Evolutionary conservation across 202 grass and related monocot genomes (phyloP), one percentile per base, ranked within the genome.

Genomic region (Alloteropsis angusta): DNA sequence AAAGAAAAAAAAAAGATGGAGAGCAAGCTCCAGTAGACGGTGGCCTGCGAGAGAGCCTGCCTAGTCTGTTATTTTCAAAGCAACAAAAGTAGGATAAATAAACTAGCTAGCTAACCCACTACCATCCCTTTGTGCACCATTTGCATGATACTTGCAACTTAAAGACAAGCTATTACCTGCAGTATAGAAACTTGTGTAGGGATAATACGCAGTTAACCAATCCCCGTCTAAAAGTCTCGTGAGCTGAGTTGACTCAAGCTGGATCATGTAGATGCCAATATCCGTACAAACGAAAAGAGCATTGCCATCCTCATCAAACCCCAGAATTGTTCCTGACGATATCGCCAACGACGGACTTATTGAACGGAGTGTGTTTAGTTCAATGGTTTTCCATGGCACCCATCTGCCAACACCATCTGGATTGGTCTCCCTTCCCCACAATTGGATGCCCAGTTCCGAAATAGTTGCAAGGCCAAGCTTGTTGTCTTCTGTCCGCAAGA

Each of bases 121-220:
- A 28, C 22, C 6, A 26, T 4, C 55, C 11, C 0, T 22, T 22
- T 7, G n/a, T 54, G 50, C 50, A 54, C 8, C 22, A 26, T 4
- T 28, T 28, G 22, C 55, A 25, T 56, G 9, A 19, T 56, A 25
- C 53, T 56, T 11, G 53, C 21, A 56, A 56, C 21, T 56, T 68
- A 18, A 66, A 69, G 23, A 70, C 16, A 50, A 35, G 68, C 28
- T 80, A 58, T 58, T 71, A 80, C 65, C 78, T 80, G 65, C n/a
- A 71, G 41, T 34, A 61, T 49, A 81, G 9, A 81, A 81, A 81
- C 68, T 39, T 62, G 55, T 52, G 67, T 62, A 81, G 28, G 66
- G 78, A 39, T 48, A 81, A 48, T 39, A 39, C 1, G 13, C 47
- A 16, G 48, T 72, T 38, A 55, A 54, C 12, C 0, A 5, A 53